phyloP scores from a whole-genome alignment of 768 basidiomycete species.

The Phaeotremella fagi region DNA sequence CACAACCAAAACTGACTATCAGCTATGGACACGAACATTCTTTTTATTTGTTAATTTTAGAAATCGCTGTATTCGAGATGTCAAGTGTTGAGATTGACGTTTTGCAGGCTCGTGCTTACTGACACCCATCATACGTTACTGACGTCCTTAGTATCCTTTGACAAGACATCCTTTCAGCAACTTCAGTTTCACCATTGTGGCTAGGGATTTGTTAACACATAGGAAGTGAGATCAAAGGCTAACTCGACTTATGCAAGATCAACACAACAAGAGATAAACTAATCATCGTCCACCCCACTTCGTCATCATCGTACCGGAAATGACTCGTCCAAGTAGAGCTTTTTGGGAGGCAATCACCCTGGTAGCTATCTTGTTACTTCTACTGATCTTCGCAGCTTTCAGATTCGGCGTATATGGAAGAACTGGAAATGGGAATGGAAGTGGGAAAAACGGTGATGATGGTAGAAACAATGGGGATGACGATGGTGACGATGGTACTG shows the following conservation, averaged over 20 bases:
- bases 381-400: neutral
- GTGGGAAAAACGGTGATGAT: neutral
- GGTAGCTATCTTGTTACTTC: neutral
- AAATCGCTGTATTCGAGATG: neutral
- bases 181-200: no score
- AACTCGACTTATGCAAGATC: no score
- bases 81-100: no score
- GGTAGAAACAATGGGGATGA: neutral
- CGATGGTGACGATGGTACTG: neutral
- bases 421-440: neutral
- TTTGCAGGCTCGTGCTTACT: no score
- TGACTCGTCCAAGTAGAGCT: neutral
- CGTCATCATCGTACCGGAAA: neutral
- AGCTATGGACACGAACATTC: conserved; percentile 47
- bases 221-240: no score
- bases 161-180: no score
- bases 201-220: no score
- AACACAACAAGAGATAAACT: no score
- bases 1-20: conserved; percentile 20
- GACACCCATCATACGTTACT: no score
- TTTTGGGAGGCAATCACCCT: neutral
- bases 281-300: no score
- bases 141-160: no score
- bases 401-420: neutral
- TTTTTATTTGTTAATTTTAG: conserved; percentile 39